These are phyloP conservation scores for Penicillium goetzii DNA, from an alignment of 495 filamentous ascomycete species.

Conservation along the genomic window DNA sequence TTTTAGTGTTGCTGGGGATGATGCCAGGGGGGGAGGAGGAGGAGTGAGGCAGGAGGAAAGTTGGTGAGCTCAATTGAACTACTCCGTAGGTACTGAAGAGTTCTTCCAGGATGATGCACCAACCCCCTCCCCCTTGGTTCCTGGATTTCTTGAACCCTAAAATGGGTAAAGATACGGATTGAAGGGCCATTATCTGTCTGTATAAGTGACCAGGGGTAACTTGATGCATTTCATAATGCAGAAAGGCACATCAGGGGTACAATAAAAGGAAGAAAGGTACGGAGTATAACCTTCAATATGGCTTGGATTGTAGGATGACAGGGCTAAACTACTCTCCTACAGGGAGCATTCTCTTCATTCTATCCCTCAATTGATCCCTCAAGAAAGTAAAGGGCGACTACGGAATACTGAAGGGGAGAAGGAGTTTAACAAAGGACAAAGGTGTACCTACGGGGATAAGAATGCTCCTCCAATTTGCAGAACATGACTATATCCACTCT, in stretches of 20 bases:
- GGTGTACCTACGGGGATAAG: not conserved
- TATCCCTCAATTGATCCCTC: not conserved
- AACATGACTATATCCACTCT: not conserved
- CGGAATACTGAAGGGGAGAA: not conserved
- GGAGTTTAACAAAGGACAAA: not conserved
- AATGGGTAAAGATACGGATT: not conserved
- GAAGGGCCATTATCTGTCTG: not conserved
- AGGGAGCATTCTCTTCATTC: not conserved
- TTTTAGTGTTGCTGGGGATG: conserved; percentile 3
- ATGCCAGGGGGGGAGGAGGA: conserved; percentile 3
- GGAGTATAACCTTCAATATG: not conserved
- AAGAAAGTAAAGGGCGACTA: not conserved
- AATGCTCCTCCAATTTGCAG: not conserved
- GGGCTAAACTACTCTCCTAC: conserved; percentile 1
- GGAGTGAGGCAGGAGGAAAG: not conserved
- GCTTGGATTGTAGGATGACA: conserved; percentile 2
- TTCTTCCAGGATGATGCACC: not conserved
- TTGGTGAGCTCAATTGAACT: not conserved
- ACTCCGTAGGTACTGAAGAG: not conserved
- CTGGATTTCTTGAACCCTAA: not conserved
- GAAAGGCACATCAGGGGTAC: conserved; percentile 8
- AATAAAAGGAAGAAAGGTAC: not conserved
- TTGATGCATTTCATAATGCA: not conserved
- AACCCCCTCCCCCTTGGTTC: conserved; percentile 1
- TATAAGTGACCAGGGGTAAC: not conserved